Evolutionary conservation across 2,329 filamentous ascomycete genomes (phyloP), one percentile per base, ranked within the genome.

Genomic region (Xylaria sp.): DNA sequence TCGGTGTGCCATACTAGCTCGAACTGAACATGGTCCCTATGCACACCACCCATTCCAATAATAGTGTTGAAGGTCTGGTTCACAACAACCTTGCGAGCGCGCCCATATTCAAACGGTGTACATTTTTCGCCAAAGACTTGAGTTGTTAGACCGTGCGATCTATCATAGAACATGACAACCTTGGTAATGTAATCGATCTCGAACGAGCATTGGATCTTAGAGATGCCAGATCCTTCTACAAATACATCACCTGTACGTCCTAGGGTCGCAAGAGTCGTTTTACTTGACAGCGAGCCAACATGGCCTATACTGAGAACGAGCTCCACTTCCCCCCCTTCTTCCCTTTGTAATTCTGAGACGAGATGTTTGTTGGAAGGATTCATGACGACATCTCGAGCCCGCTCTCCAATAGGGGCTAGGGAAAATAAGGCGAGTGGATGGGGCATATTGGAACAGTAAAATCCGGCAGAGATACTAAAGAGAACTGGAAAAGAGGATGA

Each of bases 281-380:
- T 18, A 0, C 25, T 57, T 2, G 50, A 57, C 9, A 3, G 16
- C 0, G 64, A 61, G 18, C 0, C 23, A 12, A 44, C 3, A 3
- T 57, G 64, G 21, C 64, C 64, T 16, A 66, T 16, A n/a, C 61
- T 48, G 8, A 66, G 25, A 32, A 35, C 32, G n/a, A n/a, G n/a
- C n/a, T n/a, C n/a, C n/a, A n/a, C n/a, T n/a, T n/a, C n/a, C n/a
- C n/a, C n/a, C n/a, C n/a, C n/a, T n/a, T n/a, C n/a, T n/a, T n/a
- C n/a, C n/a, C n/a, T n/a, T n/a, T n/a, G n/a, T n/a, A n/a, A n/a
- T n/a, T n/a, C n/a, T n/a, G n/a, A n/a, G n/a, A n/a, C n/a, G n/a
- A n/a, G n/a, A n/a, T n/a, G n/a, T n/a, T n/a, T n/a, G n/a, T n/a
- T n/a, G n/a, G n/a, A n/a, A n/a, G n/a, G n/a, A n/a, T n/a, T n/a